Evolutionary conservation across 192 early-diverging fungal genomes (phyloP).

Genomic region (Backusella parvicylindrica): DNA sequence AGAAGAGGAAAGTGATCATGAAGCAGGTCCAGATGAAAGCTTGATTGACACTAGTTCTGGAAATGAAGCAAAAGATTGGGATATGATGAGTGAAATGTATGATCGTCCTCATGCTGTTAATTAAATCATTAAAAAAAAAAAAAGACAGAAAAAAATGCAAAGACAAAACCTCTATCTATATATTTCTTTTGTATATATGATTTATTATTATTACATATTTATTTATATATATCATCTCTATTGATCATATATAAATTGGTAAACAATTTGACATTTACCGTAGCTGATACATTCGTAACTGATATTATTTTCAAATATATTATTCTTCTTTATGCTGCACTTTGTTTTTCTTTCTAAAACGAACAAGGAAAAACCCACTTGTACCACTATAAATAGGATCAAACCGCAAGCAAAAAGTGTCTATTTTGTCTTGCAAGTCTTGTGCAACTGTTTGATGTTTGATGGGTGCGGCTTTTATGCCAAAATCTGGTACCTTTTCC

Average conservation of each 20-base stretch:
- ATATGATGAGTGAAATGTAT: conserved; percentile 36
- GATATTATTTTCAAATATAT: no score
- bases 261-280: no score
- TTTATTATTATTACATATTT: background rate
- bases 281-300: no score
- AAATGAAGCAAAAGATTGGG: conserved; percentile 27
- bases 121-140: background rate
- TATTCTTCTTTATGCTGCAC: background rate
- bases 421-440: conserved; percentile 19
- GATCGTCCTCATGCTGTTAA: conserved; percentile 10
- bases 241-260: no score
- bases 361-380: conserved; percentile 79
- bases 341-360: conserved; percentile 72
- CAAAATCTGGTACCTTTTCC: conserved; percentile 48
- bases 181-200: background rate
- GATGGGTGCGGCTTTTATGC: conserved; percentile 22
- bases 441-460: conserved; percentile 11
- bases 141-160: no score
- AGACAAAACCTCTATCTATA: background rate
- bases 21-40: background rate
- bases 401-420: conserved; percentile 54
- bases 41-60: background rate
- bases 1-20: background rate
- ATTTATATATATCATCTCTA: background rate
- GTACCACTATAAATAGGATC: conserved; percentile 64